phyloP scores from a whole-genome alignment of 345 rosid genomes.

The Geranium rotundifolium region DNA sequence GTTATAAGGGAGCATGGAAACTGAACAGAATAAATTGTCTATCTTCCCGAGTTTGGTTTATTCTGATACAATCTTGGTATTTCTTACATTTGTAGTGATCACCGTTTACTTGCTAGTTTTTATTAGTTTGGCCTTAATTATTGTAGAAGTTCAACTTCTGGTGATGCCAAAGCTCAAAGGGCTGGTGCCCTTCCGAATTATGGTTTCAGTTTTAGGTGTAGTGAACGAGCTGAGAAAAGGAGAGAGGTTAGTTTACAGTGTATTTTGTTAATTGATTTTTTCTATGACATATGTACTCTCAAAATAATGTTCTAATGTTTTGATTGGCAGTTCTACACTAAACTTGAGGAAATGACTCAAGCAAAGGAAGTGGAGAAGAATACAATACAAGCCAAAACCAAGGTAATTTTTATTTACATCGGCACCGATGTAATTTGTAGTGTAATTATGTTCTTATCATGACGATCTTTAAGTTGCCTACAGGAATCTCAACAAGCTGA shows the following conservation, averaged over 20 bases:
- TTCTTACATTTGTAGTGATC: neutral
- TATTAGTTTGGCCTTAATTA: neutral
- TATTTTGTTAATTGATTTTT: neutral
- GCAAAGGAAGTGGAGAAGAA: constrained; percentile 80
- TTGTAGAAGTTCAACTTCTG: constrained; percentile 47
- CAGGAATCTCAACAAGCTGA: constrained; percentile 99
- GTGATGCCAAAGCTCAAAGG: constrained; percentile 55
- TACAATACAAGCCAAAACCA: constrained; percentile 82
- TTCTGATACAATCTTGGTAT: neutral
- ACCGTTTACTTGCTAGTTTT: neutral
- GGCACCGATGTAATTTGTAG: neutral
- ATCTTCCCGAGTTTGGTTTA: neutral
- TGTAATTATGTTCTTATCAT: constrained; percentile 4
- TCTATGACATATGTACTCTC: neutral
- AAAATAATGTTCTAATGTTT: constrained; percentile 7
- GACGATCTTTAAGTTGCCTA: constrained; percentile 4
- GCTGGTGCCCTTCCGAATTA: constrained; percentile 80
- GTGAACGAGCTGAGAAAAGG: constrained; percentile 96
- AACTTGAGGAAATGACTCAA: constrained; percentile 94
- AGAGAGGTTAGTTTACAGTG: constrained; percentile 48
- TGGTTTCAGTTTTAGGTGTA: constrained; percentile 95
- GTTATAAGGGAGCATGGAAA: constrained; percentile 2
- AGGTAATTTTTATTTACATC: constrained; percentile 28
- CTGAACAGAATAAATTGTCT: neutral
- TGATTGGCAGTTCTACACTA: constrained; percentile 65